Evolutionary conservation across 2,329 filamentous ascomycete species (phyloP), one percentile per base, ranked within the genome.

Genomic region (Phialophora macrospora): DNA sequence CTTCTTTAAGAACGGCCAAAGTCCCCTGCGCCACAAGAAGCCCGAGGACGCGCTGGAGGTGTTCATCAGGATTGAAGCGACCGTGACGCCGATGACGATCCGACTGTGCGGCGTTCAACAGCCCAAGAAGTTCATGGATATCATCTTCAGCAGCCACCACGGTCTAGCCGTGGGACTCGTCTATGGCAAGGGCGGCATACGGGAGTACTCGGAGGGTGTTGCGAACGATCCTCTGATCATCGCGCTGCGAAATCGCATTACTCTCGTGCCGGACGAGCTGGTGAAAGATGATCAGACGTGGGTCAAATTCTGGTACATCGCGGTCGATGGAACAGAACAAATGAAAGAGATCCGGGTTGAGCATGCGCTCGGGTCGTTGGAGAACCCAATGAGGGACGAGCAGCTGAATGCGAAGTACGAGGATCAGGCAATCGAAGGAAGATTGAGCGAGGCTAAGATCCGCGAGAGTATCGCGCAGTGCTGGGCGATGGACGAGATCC

Each of bases 51-150:
- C 32, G 11, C 57, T 60, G 12, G 57, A 41, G 9, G 44, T 41
- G 28, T 26, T 61, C 48, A 54, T 12, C 26, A 52, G n/a, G 32
- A 44, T 61, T 9, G 59, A 61, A 54, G 59, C 59, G 22, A 61
- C 59, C 3, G 59, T 61, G 7, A 32, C 59, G 9, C 59, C 59
- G 12, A 61, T 61, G 59, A 61, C 59, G 30, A 61, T 61, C n/a
- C 46, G 59, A 12, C 34, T 61, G 17, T 61, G 59, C 49, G 59
- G 59, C 11, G 34, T 61, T 5, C 26, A 28, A 34, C 59, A 61
- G 14, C 59, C 59, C 11, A 20, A 38, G 28, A 44, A 55, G 28
- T 28, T 55, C 20, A 44, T 34, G 30, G 22, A 61, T 48, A 61
- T 38, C 26, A 22, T 61, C 46, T 61, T 61, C 59, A 61, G 59